phyloP scores from a whole-genome alignment of 352 stramenopile genomes.

The Pythium diclinum region DNA sequence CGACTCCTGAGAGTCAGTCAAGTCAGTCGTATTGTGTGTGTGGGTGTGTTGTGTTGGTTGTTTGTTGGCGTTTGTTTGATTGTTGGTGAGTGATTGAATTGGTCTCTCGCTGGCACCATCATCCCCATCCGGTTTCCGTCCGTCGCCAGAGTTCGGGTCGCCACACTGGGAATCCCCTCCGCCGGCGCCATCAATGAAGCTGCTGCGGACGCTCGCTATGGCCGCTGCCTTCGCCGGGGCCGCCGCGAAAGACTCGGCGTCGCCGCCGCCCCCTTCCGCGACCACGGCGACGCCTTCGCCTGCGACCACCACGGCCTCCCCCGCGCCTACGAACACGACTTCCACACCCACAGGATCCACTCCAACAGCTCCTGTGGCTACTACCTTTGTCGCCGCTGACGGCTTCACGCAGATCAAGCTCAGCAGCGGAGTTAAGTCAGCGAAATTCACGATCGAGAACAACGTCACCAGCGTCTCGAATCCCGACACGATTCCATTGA shows the following conservation, averaged over 20 bases:
- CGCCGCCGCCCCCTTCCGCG: slow-evolving; percentile 7
- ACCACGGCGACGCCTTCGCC: neutral
- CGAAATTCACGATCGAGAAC: neutral
- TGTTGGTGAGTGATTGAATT: slow-evolving; percentile 1
- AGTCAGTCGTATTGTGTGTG: neutral
- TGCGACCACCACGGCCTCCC: neutral
- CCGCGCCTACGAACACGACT: neutral
- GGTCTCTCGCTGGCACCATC: neutral
- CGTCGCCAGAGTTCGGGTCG: neutral
- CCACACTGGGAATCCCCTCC: slow-evolving; percentile 6
- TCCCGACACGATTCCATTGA: neutral
- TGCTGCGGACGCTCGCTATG: slow-evolving; percentile 21
- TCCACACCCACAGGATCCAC: neutral
- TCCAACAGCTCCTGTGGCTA: neutral
- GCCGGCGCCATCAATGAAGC: slow-evolving; percentile 10
- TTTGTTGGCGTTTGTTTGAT: slow-evolving; percentile 3
- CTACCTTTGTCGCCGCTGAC: neutral
- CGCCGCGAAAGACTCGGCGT: slow-evolving; percentile 3
- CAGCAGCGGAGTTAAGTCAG: neutral
- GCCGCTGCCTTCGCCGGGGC: slow-evolving; percentile 5
- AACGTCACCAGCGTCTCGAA: neutral
- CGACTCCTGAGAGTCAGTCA: slow-evolving; percentile 20
- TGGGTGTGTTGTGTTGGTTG: neutral
- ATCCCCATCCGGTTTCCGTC: neutral
- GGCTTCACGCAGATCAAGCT: neutral